These are phyloP conservation scores for Fusarium chaquense DNA, from an alignment of 2,329 filamentous ascomycete genomes.

Conservation along the genomic window DNA sequence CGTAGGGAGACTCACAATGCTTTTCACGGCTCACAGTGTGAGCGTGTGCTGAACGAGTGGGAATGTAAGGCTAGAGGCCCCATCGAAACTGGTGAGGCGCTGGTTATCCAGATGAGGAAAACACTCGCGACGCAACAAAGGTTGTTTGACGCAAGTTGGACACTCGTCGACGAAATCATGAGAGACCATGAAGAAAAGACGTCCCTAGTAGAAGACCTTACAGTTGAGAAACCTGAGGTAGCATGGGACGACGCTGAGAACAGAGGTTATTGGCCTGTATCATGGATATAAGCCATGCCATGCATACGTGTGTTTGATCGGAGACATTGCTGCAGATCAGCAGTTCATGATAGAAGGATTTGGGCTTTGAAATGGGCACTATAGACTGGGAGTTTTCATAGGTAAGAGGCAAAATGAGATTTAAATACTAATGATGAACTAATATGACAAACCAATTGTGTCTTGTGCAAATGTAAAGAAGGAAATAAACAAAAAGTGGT, in stretches of 20 bases:
- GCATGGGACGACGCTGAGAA: background rate
- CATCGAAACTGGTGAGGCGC: constrained; percentile 9
- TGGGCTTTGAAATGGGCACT: background rate
- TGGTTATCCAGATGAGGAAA: background rate
- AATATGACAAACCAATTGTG: background rate
- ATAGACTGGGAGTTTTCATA: background rate
- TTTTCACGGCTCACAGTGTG: constrained; percentile 26
- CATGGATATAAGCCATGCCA: background rate
- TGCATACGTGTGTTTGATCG: rapidly evolving
- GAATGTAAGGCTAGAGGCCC: constrained; percentile 16
- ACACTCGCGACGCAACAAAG: constrained; percentile 10
- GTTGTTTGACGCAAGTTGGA: constrained; percentile 17
- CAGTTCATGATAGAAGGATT: background rate
- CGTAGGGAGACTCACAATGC: constrained; percentile 6
- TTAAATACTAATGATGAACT: background rate
- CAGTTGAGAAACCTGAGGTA: background rate
- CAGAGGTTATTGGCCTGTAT: background rate
- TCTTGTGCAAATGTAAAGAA: background rate
- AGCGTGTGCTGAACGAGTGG: constrained; percentile 34
- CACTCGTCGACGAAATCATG: constrained; percentile 10
- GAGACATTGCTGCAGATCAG: background rate
- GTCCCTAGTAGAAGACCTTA: background rate
- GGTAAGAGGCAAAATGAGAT: background rate
- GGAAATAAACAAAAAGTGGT: too few species aligned
- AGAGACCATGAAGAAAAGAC: background rate